Evolutionary conservation across 2,329 filamentous ascomycete species (phyloP).

Genomic region (Phialophora tarda): DNA sequence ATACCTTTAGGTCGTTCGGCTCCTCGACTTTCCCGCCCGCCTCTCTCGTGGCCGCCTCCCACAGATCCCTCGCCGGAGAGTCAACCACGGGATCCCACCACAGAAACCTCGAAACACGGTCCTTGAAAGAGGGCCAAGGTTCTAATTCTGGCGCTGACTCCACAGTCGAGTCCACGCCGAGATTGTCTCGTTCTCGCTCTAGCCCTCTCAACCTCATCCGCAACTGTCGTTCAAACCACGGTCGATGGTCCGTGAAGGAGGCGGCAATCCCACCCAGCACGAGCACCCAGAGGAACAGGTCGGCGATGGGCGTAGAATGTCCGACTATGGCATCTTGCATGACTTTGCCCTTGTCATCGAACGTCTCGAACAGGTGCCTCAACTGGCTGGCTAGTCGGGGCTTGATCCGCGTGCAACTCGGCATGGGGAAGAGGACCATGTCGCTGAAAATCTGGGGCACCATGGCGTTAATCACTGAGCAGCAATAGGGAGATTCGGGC

Average conservation of each 20-base stretch:
- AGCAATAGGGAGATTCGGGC: too few species aligned
- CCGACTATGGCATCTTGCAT: neutral
- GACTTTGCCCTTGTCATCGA: neutral
- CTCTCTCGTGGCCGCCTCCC: neutral
- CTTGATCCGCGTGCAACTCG: slow-evolving; percentile 12
- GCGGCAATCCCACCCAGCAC: slow-evolving; percentile 10
- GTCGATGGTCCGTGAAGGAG: slow-evolving; percentile 2
- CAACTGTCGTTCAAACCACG: slow-evolving; percentile 1
- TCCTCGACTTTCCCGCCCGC: too few species aligned
- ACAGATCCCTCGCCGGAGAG: slow-evolving; percentile 2
- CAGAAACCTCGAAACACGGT: slow-evolving; percentile 4
- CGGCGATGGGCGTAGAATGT: neutral
- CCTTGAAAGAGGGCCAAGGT: neutral
- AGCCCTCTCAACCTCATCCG: neutral
- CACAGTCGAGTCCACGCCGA: neutral
- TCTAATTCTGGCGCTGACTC: neutral
- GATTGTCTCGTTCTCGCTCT: neutral
- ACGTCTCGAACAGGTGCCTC: neutral
- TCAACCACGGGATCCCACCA: slow-evolving; percentile 11
- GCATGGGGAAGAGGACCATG: slow-evolving; percentile 14
- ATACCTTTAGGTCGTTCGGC: neutral
- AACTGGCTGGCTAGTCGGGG: neutral
- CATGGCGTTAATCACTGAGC: neutral
- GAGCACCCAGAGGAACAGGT: slow-evolving; percentile 3
- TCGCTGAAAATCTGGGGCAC: neutral